Evolutionary conservation across 768 basidiomycete species (phyloP), one percentile per base, ranked within the genome.

Genomic region (Boletus sp.): DNA sequence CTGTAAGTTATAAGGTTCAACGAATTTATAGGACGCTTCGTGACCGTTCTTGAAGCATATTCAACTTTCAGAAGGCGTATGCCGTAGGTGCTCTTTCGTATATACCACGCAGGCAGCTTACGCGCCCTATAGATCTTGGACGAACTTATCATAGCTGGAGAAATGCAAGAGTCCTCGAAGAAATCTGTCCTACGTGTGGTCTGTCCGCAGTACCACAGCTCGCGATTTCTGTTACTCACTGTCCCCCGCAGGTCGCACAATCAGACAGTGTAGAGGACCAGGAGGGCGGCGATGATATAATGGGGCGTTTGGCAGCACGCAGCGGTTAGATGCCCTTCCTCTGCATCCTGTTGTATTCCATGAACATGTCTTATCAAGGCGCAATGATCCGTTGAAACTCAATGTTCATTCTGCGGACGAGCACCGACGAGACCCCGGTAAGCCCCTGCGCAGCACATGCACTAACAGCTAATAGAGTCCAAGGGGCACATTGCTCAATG

Each of bases 31-130:
- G 35, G 14, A 32, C 4, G 34, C 38, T 44, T 37, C 19, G n/a
- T 37, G 50, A 52, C n/a, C 44, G 39, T 44, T n/a, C 7, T 46
- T 47, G 43, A 37, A 94, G 92, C 50, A 96, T 98, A 61, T 98
- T 97, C 82, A 97, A 97, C 75, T 98, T 98, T 69, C 90, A 98
- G 68, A 91, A 93, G 70, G 96, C 95, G 2, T 97, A 93, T 68
- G 84, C 90, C 5, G 94, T 90, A 57, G 42, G 76, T 37, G 17
- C 19, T 42, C 29, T 15, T 40, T 47, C 54, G 13, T n/a, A n/a
- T 25, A 13, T 46, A 34, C 29, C 7, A 21, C 10, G 4, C 43
- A 27, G 34, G 23, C 19, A 5, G 50, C 50, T 64, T 7, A 58
- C 40, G 30, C 10, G 34, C 42, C 15, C 1, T 35, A 35, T 49